Conservation (phyloP, 208 protist genomes). For the Acanthamoeba castellanii region DNA sequence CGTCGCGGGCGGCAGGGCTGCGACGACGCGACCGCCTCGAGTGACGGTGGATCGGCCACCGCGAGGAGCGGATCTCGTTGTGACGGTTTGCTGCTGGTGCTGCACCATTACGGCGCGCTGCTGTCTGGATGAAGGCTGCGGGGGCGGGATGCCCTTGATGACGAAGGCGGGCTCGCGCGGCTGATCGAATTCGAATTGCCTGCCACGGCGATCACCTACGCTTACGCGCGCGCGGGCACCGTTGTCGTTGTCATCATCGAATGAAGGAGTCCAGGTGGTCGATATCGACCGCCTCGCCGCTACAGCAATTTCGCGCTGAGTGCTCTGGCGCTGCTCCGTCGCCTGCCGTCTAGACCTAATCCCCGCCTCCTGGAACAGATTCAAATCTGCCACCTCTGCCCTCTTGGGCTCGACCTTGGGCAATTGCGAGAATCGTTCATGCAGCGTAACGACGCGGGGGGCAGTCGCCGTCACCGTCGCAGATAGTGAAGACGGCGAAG, state of each 20-base stretch:
- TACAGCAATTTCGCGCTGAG: neutral
- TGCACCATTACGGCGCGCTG: neutral
- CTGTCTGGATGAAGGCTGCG: neutral
- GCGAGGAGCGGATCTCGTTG: neutral
- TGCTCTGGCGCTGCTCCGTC: neutral
- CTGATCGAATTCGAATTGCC: neutral
- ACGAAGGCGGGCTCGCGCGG: neutral
- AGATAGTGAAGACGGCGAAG: neutral
- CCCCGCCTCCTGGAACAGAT: neutral
- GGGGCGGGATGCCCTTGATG: conserved; percentile 28
- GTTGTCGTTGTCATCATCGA: conserved; percentile 31
- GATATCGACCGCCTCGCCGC: neutral
- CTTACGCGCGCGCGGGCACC: neutral
- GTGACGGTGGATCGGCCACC: neutral
- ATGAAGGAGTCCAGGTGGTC: conserved; percentile 16
- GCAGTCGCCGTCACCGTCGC: neutral
- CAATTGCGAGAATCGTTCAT: conserved; percentile 40
- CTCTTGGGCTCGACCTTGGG: neutral
- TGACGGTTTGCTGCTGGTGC: neutral
- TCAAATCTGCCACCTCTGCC: neutral
- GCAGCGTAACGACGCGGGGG: neutral
- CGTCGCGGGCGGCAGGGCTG: neutral
- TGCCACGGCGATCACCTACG: neutral
- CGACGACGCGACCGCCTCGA: neutral
- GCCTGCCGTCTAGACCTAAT: neutral